A percentile compares a stretch with the other conserved stretches of the same genome.
phyloP scores from a whole-genome alignment of 1,284 basidiomycete genomes.

The Earliella scabrosa region DNA sequence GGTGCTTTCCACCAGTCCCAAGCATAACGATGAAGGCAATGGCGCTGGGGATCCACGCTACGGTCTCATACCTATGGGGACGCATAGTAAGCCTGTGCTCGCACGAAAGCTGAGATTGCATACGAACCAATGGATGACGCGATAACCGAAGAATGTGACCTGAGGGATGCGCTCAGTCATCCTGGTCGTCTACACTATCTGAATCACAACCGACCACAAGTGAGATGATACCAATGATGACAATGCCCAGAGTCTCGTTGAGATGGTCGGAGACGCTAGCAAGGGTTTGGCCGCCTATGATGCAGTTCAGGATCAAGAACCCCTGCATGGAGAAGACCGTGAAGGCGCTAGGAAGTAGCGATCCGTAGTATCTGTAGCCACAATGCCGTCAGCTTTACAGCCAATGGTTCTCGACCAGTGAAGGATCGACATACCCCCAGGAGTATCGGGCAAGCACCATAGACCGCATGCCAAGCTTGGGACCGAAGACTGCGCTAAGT shows the following conservation, averaged over 20 bases:
- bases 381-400: too few species aligned
- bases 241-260: slow-evolving; percentile 70
- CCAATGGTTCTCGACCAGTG: not conserved
- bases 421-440: slow-evolving; percentile 42
- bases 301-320: slow-evolving; percentile 75
- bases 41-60: slow-evolving; percentile 69
- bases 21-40: slow-evolving; percentile 70
- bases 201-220: slow-evolving; percentile 49
- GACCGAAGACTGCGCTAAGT: slow-evolving; percentile 60
- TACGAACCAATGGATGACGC: slow-evolving; percentile 58
- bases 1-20: slow-evolving; percentile 59
- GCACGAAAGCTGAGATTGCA: too few species aligned
- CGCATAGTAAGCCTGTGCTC: not conserved
- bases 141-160: slow-evolving; percentile 67
- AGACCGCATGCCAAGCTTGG: slow-evolving; percentile 63
- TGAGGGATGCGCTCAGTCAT: slow-evolving; percentile 1
- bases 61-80: slow-evolving; percentile 52
- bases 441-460: slow-evolving; percentile 69
- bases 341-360: slow-evolving; percentile 63
- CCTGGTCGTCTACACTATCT: not conserved
- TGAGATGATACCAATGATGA: slow-evolving; percentile 75
- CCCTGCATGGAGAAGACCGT: slow-evolving; percentile 72
- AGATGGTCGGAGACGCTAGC: slow-evolving; percentile 60
- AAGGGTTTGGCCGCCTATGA: slow-evolving; percentile 77
- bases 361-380: slow-evolving; percentile 63